Evolutionary conservation across 2,329 filamentous ascomycete species (phyloP).

Genomic region (Thelonectria rubi): DNA sequence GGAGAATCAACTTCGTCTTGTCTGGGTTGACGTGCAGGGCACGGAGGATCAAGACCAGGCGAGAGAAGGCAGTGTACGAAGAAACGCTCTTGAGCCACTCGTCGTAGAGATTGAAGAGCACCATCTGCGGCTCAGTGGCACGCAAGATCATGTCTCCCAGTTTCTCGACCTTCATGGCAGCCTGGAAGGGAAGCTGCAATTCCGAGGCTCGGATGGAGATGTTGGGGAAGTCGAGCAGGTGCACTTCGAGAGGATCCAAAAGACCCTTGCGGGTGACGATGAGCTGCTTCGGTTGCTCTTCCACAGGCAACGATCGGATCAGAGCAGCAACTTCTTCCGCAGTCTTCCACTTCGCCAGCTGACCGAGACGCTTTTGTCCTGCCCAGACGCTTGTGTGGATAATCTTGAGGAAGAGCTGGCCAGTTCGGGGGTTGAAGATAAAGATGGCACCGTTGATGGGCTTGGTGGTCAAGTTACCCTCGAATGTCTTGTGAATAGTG

Average conservation of each 20-base stretch:
- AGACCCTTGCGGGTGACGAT: slow-evolving; percentile 98
- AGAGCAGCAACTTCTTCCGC: slow-evolving; percentile 98
- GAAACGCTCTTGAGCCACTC: slow-evolving; percentile 99
- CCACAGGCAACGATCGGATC: slow-evolving; percentile 92
- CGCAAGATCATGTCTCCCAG: slow-evolving; percentile 98
- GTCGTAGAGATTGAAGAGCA: slow-evolving; percentile 97
- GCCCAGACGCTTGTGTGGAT: slow-evolving; percentile 99
- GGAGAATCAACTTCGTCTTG: slow-evolving; percentile 94
- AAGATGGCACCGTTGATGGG: slow-evolving; percentile 99
- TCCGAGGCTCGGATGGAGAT: slow-evolving; percentile 98
- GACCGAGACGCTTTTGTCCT: slow-evolving; percentile 97
- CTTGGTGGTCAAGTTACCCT: slow-evolving; percentile 98
- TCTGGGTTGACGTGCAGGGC: slow-evolving; percentile 97
- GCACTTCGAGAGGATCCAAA: slow-evolving; percentile 94
- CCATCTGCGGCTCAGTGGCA: slow-evolving; percentile 99
- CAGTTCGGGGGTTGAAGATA: slow-evolving; percentile 99
- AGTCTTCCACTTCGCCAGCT: slow-evolving; percentile 99
- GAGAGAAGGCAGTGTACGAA: slow-evolving; percentile 97
- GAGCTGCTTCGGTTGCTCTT: slow-evolving; percentile 98
- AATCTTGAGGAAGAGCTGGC: slow-evolving; percentile 97
- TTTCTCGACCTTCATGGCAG: slow-evolving; percentile 99
- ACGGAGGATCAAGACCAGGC: slow-evolving; percentile 90
- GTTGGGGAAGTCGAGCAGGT: slow-evolving; percentile 97
- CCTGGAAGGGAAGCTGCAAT: slow-evolving; percentile 96
- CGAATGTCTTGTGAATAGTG: slow-evolving; percentile 99